Percentiles rank a stretch among this genome's conserved stretches.
phyloP scores from a whole-genome alignment of 768 basidiomycete genomes.

The Leccinum rimulosum region DNA sequence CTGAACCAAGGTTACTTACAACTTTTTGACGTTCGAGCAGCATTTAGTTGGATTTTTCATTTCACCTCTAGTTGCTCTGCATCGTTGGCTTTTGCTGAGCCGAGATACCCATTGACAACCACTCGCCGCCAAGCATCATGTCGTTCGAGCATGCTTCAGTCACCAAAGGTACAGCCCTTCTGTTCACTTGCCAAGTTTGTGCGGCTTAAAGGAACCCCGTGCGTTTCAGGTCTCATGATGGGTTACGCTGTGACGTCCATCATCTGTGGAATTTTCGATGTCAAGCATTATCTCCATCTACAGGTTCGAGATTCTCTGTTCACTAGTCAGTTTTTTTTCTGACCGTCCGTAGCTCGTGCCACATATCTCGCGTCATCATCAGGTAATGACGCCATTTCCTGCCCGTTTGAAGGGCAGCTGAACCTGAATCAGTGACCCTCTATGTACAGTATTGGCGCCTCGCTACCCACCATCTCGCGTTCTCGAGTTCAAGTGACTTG shows the following conservation, averaged over 20 bases:
- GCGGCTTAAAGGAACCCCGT: background rate
- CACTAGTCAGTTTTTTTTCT: slow-evolving; percentile 1
- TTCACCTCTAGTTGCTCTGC: background rate
- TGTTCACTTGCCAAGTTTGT: slow-evolving; percentile 1
- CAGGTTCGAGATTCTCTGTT: slow-evolving; percentile 48
- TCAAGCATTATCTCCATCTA: slow-evolving; percentile 87
- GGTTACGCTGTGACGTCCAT: slow-evolving; percentile 70
- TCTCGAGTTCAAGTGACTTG: slow-evolving; percentile 83
- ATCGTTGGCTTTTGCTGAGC: background rate
- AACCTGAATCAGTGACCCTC: slow-evolving; percentile 33
- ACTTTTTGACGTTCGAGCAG: background rate
- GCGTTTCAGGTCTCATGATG: slow-evolving; percentile 69
- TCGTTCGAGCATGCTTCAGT: slow-evolving; percentile 84
- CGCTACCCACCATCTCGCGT: slow-evolving; percentile 67
- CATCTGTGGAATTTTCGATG: slow-evolving; percentile 71
- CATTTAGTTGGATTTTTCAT: background rate
- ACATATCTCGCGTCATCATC: slow-evolving; percentile 86
- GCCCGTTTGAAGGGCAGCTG: slow-evolving; percentile 16
- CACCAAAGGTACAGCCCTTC: slow-evolving; percentile 62
- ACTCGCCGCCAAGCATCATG: slow-evolving; percentile 38
- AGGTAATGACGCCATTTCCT: slow-evolving; percentile 46
- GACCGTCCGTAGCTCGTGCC: slow-evolving; percentile 63
- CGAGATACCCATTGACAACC: background rate
- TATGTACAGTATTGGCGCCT: slow-evolving; percentile 81
- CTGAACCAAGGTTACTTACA: background rate